phyloP scores from a whole-genome alignment of 352 stramenopile species.

The Nothophytophthora sp. region DNA sequence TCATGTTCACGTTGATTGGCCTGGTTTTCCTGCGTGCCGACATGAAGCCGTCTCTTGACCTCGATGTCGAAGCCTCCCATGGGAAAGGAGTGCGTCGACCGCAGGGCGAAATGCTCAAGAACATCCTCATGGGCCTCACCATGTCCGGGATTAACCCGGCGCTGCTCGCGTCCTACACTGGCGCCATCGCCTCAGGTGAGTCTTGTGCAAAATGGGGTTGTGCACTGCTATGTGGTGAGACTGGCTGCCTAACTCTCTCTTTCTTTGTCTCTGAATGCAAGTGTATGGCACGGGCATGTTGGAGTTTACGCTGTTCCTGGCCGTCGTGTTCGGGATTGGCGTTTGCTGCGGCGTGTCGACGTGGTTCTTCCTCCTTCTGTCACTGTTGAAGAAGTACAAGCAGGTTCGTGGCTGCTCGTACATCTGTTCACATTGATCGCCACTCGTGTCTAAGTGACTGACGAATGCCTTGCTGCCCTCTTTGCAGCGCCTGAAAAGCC shows the following conservation, averaged over 20 bases:
- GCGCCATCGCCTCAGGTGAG: conserved; percentile 83
- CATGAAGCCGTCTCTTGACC: conserved; percentile 75
- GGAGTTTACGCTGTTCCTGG: conserved; percentile 85
- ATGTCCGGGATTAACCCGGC: conserved; percentile 90
- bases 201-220: neutral
- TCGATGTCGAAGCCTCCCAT: conserved; percentile 48
- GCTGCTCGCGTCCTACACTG: conserved; percentile 85
- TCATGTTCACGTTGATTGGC: conserved; percentile 86
- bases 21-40: conserved; percentile 82
- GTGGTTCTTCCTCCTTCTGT: conserved; percentile 89
- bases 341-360: conserved; percentile 87
- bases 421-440: neutral
- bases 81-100: conserved; percentile 49
- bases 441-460: neutral
- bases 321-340: conserved; percentile 81
- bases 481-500: conserved; percentile 75
- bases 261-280: conserved; percentile 12
- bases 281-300: conserved; percentile 88
- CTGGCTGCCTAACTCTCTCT: neutral
- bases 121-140: conserved; percentile 82
- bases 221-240: neutral
- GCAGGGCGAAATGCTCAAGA: conserved; percentile 76
- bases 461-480: conserved; percentile 1
- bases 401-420: conserved; percentile 51
- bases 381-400: conserved; percentile 90